Base-by-base conservation (phyloP, 2,329 filamentous ascomycete genomes). In the Myrmaecium sp. region DNA sequence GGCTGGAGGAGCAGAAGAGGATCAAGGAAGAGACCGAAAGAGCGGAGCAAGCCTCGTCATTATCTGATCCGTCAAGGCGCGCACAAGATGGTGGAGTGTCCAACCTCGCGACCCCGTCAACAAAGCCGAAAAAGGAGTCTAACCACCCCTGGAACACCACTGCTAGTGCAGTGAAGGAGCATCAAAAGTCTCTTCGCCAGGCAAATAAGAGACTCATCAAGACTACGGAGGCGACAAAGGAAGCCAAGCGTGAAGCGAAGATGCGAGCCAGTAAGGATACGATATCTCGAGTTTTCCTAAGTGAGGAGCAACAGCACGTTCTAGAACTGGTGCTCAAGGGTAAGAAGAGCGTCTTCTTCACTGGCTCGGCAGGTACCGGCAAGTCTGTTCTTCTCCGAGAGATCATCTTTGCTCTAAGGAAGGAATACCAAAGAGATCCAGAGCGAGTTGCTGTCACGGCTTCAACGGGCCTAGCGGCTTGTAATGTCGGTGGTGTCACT, bases 381-480 rank as follows among this genome's bases (percentile, higher is more conserved):
- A 98, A 98, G 60, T 98, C 89, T 2, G 86, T 98, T 4, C 56
- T 98, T 30, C 82, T 98, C 66, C 70, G 84, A 36, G 74, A 91
- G 36, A 93, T 95, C 33, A 95, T 98, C 39, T 58, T 67, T 4
- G 71, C 78, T 4, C 48, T 98, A 26, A 78, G 77, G 33, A 69
- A 69, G 35, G 94, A 91, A 44, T 77, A 76, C 49, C 58, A 55
- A 3, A 65, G 67, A 26, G 81, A 93, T 36, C 72, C 76, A 1
- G 89, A 94, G 46, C 68, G 80, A 30, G 67, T 98, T 22, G 86
- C 86, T 4, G 79, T 98, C 14, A 95, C 89, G 2, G 89, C 89
- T 5, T 98, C 89, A 1, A 98, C 89, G 0, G 89, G 89, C 24
- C 64, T 98, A 28, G 91, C 89, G 25, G 89, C 89, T 12, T 95